Evolutionary conservation across 1,139 yeast genomes (phyloP).

Genomic region (Nakaseomyces delphensis): DNA sequence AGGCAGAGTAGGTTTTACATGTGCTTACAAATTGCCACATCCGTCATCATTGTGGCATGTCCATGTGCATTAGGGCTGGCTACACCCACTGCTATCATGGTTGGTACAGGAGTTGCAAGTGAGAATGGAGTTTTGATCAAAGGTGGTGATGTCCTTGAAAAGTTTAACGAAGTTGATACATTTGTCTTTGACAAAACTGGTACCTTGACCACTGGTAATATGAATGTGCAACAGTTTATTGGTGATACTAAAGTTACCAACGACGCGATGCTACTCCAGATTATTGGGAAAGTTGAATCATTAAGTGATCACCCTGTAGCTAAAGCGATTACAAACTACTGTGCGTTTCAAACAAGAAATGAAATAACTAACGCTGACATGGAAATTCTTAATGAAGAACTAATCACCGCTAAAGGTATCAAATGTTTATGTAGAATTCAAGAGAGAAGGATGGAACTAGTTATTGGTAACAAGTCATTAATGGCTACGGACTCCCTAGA

Average conservation of each 20-base stretch:
- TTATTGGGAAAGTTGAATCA: conserved; percentile 52
- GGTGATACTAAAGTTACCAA: conserved; percentile 10
- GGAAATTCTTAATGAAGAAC: conserved; percentile 38
- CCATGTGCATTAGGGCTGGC: conserved; percentile 97
- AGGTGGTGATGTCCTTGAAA: conserved; percentile 86
- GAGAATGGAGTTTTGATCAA: conserved; percentile 80
- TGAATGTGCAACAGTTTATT: conserved; percentile 42
- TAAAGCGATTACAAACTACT: conserved; percentile 45
- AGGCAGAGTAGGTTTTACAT: conserved; percentile 54
- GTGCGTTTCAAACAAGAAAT: conserved; percentile 18
- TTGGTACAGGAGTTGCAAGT: conserved; percentile 96
- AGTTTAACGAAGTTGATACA: conserved; percentile 53
- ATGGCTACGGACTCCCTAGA: conserved; percentile 29
- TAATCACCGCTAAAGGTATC: conserved; percentile 67
- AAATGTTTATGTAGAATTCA: conserved; percentile 29
- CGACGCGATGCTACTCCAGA: conserved; percentile 12
- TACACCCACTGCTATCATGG: conserved; percentile 98
- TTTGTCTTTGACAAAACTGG: conserved; percentile 94
- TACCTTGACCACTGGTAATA: conserved; percentile 78
- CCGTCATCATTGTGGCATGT: conserved; percentile 94
- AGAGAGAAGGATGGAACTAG: conserved; percentile 32
- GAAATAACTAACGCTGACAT: conserved; percentile 18
- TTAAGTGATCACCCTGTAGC: conserved; percentile 88
- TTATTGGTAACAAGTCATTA: conserved; percentile 51
- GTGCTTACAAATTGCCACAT: conserved; percentile 75